phyloP scores from a whole-genome alignment of 495 filamentous ascomycete species.

The Trypethelium eluteriae region DNA sequence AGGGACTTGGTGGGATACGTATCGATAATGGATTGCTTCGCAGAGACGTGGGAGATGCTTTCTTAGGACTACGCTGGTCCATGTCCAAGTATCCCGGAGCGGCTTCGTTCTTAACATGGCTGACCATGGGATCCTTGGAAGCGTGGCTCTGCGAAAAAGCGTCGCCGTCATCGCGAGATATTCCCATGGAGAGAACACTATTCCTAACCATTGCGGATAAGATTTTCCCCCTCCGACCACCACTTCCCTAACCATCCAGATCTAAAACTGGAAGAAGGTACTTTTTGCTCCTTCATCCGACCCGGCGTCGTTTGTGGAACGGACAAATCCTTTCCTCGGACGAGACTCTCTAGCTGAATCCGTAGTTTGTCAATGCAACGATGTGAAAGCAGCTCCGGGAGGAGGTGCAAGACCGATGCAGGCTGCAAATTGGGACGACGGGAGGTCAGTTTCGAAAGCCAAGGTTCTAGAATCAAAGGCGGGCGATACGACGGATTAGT shows the following conservation, averaged over 20 bases:
- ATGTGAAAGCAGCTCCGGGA: too few relatives aligned
- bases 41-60: background rate
- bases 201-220: background rate
- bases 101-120: background rate
- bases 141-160: background rate
- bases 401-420: too few relatives aligned
- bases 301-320: background rate
- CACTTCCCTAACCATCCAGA: background rate
- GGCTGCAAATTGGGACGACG: too few relatives aligned
- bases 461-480: too few relatives aligned
- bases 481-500: too few relatives aligned
- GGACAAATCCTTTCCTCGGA: background rate
- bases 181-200: background rate
- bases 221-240: background rate
- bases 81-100: background rate
- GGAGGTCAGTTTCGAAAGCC: too few relatives aligned
- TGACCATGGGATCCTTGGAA: background rate
- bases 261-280: background rate
- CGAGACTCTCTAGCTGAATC: background rate
- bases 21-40: constrained; percentile 1
- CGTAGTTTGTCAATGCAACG: too few relatives aligned
- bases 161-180: background rate
- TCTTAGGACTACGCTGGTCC: background rate
- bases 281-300: background rate
- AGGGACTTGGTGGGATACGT: background rate